These are phyloP conservation scores for Thelonectria rubi DNA, from an alignment of 2,329 filamentous ascomycete genomes.

Conservation along the genomic window DNA sequence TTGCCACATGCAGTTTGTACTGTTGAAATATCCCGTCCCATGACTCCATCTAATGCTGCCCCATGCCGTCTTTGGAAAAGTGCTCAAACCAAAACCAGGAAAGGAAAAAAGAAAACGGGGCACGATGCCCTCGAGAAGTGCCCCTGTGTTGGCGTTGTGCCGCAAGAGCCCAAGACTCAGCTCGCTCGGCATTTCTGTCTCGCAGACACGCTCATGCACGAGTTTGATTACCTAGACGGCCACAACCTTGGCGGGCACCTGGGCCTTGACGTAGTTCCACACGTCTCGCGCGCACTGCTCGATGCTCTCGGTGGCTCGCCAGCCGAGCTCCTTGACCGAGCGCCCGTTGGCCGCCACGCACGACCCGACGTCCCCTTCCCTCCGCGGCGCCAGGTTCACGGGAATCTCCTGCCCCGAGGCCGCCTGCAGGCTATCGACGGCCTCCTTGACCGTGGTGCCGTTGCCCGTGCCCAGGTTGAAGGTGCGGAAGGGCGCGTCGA, in stretches of 20 bases:
- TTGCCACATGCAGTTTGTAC: background rate
- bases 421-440: conserved; percentile 51
- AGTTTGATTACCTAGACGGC: background rate
- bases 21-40: background rate
- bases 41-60: conserved; percentile 5
- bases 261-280: conserved; percentile 24
- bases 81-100: background rate
- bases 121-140: background rate
- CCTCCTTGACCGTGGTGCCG: conserved; percentile 56
- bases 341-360: conserved; percentile 54
- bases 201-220: too few species aligned
- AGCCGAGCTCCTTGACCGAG: conserved; percentile 53
- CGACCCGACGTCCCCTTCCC: conserved; percentile 53
- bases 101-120: conserved; percentile 7
- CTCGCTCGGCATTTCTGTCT: too few species aligned
- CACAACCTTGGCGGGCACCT: background rate
- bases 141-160: background rate
- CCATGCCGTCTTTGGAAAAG: conserved; percentile 1
- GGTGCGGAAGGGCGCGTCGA: conserved; percentile 47
- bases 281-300: conserved; percentile 28
- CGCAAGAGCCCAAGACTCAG: too few species aligned
- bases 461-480: conserved; percentile 59
- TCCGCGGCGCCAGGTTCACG: conserved; percentile 48
- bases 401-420: conserved; percentile 50
- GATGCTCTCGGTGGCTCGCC: conserved; percentile 40